Conservation (phyloP, 106 monocot genomes). For the Dioscorea alata region DNA sequence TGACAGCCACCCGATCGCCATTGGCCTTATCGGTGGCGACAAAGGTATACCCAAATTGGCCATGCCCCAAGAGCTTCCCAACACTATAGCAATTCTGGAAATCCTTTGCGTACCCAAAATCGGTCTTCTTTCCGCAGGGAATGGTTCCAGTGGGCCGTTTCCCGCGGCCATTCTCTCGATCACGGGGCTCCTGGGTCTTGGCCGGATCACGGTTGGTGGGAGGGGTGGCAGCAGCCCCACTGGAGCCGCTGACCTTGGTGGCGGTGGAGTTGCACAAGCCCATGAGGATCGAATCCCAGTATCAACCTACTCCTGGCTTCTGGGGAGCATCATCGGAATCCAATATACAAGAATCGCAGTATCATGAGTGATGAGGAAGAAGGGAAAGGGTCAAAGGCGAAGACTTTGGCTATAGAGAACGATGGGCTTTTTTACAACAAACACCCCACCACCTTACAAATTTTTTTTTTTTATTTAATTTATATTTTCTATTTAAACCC, state of each 20-base stretch:
- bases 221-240: neutral
- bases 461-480: no score
- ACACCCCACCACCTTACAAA: no score
- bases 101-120: slow-evolving; percentile 59
- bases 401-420: slow-evolving; percentile 2
- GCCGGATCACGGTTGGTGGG: neutral
- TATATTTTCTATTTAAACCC: no score
- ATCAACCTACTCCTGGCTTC: neutral
- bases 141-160: neutral
- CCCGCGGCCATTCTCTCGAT: neutral
- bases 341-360: neutral
- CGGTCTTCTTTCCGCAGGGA: slow-evolving; percentile 53
- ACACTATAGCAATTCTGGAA: slow-evolving; percentile 36
- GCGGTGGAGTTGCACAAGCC: slow-evolving; percentile 38
- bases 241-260: slow-evolving; percentile 13
- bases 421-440: neutral
- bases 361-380: neutral
- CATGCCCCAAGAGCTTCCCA: slow-evolving; percentile 72
- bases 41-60: slow-evolving; percentile 74
- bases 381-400: slow-evolving; percentile 6
- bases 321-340: neutral
- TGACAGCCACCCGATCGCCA: slow-evolving; percentile 57
- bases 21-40: slow-evolving; percentile 46
- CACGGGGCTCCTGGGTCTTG: neutral
- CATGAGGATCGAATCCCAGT: slow-evolving; percentile 15